Evolutionary conservation across 306 rosid genomes (phyloP), one percentile per base, ranked within the genome.

Genomic region (Prunus dulcis): DNA sequence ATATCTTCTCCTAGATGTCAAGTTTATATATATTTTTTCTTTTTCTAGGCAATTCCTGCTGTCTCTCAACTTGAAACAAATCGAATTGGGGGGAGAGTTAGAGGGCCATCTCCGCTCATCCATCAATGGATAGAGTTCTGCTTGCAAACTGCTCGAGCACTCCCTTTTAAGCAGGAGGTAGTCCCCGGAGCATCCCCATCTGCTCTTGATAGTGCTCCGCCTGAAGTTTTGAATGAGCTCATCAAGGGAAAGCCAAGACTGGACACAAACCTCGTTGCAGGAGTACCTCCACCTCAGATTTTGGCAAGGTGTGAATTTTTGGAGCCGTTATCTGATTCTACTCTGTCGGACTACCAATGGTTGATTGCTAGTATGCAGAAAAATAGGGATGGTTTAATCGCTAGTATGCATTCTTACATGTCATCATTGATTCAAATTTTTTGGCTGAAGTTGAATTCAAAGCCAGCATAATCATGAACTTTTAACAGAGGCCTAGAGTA

Each of bases 81-180:
- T 58, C 75, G 30, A 83, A 83, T 92, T 18, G 98, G 97, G 43
- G 95, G 98, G 12, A 86, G 95, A 47, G 58, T 89, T 49, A 87
- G 96, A 83, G 98, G 97, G 61, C 95, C 98, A 2, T 92, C 98
- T 61, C 98, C 97, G 6, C 78, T 92, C 75, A 75, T 90, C 53
- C 91, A 89, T 85, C 97, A 94, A 71, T 94, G 98, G 98, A 83
- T 89, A 64, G 98, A 94, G 77, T 94, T 94, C 82, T 94, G 98
- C 86, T 87, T 94, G 87, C 98, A 92, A 86, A 74, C 90, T 56
- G 89, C 96, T 50, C 81, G 98, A 75, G 88, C 97, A 34, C 75
- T 90, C 23, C 97, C 98, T 30, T 94, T 94, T 74, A 86, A 81
- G 87, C 97, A 91, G 82, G 98, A 94, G 78, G 95, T 90, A 67